Conservation (phyloP, 1,284 basidiomycete genomes). For the Leccinum subrobustum region DNA sequence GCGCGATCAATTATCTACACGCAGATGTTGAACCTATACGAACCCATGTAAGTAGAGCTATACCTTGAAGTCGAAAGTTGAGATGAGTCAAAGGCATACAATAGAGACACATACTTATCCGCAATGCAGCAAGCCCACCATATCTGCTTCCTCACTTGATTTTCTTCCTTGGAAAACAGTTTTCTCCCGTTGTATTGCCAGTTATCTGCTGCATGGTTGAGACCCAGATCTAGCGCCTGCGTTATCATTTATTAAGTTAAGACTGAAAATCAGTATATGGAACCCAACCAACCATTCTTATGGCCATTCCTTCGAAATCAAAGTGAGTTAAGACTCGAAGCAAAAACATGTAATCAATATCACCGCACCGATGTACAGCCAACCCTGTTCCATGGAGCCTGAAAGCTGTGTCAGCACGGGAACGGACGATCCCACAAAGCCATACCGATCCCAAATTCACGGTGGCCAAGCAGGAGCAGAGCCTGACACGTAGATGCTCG, state of each 20-base stretch:
- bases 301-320: conserved; percentile 58
- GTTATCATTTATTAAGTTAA: conserved; percentile 5
- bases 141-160: conserved; percentile 73
- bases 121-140: conserved; percentile 81
- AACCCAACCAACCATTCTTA: conserved; percentile 76
- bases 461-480: conserved; percentile 74
- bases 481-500: conserved; percentile 72
- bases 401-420: conserved; percentile 12
- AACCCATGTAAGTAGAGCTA: conserved; percentile 70
- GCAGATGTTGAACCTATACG: conserved; percentile 5
- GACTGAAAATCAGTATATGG: neutral
- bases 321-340: conserved; percentile 3
- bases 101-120: conserved; percentile 55
- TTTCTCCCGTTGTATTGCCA: conserved; percentile 68
- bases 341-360: conserved; percentile 6
- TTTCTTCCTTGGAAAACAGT: conserved; percentile 74
- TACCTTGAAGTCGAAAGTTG: conserved; percentile 41
- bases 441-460: conserved; percentile 78
- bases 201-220: conserved; percentile 77
- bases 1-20: conserved; percentile 4
- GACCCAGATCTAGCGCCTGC: conserved; percentile 80
- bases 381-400: conserved; percentile 77
- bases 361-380: conserved; percentile 71
- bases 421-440: neutral
- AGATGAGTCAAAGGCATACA: conserved; percentile 1